Evolutionary conservation across 495 filamentous ascomycete genomes (phyloP).

Genomic region (Talaromyces ruber): DNA sequence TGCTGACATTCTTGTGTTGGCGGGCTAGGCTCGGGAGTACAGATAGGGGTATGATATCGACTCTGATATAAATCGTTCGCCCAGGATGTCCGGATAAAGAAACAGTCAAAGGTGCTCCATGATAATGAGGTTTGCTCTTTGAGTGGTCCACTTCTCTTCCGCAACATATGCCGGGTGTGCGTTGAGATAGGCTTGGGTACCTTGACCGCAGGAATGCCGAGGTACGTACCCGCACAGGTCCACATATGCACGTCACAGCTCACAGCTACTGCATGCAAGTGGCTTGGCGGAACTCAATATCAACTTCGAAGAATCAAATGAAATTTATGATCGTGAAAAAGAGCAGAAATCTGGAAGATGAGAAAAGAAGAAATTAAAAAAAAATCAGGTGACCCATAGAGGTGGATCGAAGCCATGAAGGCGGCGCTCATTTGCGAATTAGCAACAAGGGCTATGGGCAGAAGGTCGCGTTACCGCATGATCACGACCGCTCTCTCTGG

Average conservation of each 20-base stretch:
- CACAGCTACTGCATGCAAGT: background rate
- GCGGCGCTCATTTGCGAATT: background rate
- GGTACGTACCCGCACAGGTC: background rate
- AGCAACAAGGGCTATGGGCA: background rate
- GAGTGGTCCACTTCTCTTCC: background rate
- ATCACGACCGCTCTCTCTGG: background rate
- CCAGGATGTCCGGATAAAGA: background rate
- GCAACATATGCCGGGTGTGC: background rate
- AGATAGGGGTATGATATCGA: background rate
- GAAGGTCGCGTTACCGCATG: background rate
- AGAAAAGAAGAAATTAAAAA: background rate
- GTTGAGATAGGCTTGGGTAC: background rate
- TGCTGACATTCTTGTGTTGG: slow-evolving; percentile 6
- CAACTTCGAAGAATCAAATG: background rate
- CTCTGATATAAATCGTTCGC: background rate
- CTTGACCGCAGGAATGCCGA: background rate
- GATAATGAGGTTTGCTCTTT: background rate
- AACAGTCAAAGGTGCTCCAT: background rate
- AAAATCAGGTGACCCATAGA: background rate
- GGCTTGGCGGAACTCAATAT: background rate
- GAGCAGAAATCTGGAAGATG: background rate
- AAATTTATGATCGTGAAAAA: background rate
- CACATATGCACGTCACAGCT: background rate
- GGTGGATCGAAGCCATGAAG: background rate
- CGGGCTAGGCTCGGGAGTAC: background rate